phyloP scores from a whole-genome alignment of 257 asterid genomes.

The Solanum bulbocastanum region DNA sequence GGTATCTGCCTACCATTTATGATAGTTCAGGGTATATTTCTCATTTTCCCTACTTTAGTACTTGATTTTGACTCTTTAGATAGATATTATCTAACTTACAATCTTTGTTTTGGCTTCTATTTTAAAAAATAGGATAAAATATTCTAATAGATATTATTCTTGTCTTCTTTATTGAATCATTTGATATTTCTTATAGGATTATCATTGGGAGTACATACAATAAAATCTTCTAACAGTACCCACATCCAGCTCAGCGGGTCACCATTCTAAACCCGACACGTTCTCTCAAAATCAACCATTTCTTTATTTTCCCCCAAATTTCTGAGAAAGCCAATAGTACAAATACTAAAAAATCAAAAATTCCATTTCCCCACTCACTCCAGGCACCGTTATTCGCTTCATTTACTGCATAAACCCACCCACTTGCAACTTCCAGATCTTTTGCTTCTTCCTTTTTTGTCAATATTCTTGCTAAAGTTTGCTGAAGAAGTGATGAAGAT shows the following conservation, averaged over 20 bases:
- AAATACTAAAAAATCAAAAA: neutral
- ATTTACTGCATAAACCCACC: neutral
- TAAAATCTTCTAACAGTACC: neutral
- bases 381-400: neutral
- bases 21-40: too few species aligned
- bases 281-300: conserved; percentile 6
- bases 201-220: neutral
- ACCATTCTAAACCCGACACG: conserved; percentile 15
- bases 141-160: neutral
- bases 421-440: neutral
- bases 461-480: neutral
- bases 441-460: neutral
- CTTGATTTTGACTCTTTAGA: neutral
- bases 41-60: too few species aligned
- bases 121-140: neutral
- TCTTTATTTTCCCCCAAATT: neutral
- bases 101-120: neutral
- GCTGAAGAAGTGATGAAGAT: conserved; percentile 45
- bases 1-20: too few species aligned
- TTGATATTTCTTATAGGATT: neutral
- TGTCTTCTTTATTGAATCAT: neutral
- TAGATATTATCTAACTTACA: neutral
- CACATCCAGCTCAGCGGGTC: conserved; percentile 16
- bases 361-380: neutral
- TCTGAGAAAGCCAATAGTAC: neutral